Percentiles rank a stretch among this genome's conserved stretches.
These are phyloP conservation scores for Edaphochlamys debaryana DNA, from an alignment of 139 green algal genomes.

Conservation along the genomic window DNA sequence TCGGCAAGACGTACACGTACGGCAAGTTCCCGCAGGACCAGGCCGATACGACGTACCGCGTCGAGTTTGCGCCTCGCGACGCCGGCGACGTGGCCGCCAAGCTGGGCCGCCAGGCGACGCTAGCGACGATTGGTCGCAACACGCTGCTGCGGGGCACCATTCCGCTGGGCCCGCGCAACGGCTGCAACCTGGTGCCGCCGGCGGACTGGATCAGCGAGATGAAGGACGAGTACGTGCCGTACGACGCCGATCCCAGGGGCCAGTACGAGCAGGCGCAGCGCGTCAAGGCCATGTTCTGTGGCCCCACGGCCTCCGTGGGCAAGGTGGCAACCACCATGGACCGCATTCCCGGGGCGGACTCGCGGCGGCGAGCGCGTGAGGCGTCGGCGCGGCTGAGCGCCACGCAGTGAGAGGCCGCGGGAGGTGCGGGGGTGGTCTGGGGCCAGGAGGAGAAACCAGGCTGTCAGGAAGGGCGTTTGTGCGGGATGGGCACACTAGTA, in stretches of 20 bases:
- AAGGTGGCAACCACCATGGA: neutral
- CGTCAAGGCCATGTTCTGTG: slow-evolving; percentile 11
- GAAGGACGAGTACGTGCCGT: slow-evolving; percentile 9
- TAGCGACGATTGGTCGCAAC: neutral
- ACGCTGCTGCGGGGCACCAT: neutral
- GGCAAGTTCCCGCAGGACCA: slow-evolving; percentile 24
- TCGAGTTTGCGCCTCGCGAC: slow-evolving; percentile 15
- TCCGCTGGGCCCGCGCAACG: slow-evolving; percentile 27
- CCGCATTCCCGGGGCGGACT: too few species aligned
- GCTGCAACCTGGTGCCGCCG: slow-evolving; percentile 6
- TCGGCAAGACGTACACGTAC: neutral
- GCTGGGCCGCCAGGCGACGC: neutral
- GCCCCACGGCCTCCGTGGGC: slow-evolving; percentile 2
- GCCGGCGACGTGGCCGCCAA: neutral
- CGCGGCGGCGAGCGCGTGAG: too few species aligned
- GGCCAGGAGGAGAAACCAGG: too few species aligned
- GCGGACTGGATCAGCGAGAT: slow-evolving; percentile 24
- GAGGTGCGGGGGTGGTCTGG: too few species aligned
- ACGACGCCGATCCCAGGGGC: neutral
- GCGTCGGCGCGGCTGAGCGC: too few species aligned
- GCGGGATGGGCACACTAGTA: too few species aligned
- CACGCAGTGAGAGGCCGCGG: too few species aligned
- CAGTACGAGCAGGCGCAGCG: neutral
- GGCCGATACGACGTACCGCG: slow-evolving; percentile 21
- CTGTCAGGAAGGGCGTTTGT: too few species aligned